phyloP scores from a whole-genome alignment of 2,329 filamentous ascomycete genomes.

The Diaporthe citri region DNA sequence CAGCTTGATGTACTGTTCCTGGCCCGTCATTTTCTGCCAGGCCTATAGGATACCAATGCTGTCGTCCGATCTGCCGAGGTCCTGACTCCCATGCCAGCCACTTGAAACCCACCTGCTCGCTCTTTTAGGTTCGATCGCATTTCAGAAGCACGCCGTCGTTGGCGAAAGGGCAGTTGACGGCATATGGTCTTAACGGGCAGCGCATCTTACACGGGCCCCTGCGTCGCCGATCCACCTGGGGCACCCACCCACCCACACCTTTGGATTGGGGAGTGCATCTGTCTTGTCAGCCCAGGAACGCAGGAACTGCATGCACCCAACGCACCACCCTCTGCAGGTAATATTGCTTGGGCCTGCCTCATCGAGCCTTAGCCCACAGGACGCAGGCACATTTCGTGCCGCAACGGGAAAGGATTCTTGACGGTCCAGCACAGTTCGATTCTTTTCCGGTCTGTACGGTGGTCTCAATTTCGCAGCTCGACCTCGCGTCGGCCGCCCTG shows the following conservation, averaged over 20 bases:
- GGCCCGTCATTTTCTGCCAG: neutral
- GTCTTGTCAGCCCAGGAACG: constrained; percentile 20
- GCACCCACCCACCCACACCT: constrained; percentile 20
- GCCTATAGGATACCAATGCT: constrained; percentile 8
- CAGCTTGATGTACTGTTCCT: neutral
- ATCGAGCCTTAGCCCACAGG: constrained; percentile 33
- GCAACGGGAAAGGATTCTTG: constrained; percentile 25
- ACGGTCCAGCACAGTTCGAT: constrained; percentile 12
- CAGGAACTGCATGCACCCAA: constrained; percentile 27
- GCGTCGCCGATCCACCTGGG: constrained; percentile 18
- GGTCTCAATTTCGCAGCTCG: constrained; percentile 29
- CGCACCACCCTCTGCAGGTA: constrained; percentile 14
- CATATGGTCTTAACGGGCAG: constrained; percentile 3
- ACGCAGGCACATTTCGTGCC: constrained; percentile 26
- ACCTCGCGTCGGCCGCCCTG: constrained; percentile 21
- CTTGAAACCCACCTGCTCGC: constrained; percentile 19
- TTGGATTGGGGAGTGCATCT: constrained; percentile 21
- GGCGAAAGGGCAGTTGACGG: constrained; percentile 11
- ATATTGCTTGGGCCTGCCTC: constrained; percentile 23
- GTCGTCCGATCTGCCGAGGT: neutral
- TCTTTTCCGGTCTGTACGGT: neutral
- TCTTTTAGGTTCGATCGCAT: constrained; percentile 21
- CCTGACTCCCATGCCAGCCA: constrained; percentile 8
- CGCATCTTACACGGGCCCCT: constrained; percentile 22
- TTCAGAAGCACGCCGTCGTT: neutral